Evolutionary conservation across 129 eudicot genomes (phyloP), one percentile per base, ranked within the genome.

Genomic region (Tanacetum coccineum): DNA sequence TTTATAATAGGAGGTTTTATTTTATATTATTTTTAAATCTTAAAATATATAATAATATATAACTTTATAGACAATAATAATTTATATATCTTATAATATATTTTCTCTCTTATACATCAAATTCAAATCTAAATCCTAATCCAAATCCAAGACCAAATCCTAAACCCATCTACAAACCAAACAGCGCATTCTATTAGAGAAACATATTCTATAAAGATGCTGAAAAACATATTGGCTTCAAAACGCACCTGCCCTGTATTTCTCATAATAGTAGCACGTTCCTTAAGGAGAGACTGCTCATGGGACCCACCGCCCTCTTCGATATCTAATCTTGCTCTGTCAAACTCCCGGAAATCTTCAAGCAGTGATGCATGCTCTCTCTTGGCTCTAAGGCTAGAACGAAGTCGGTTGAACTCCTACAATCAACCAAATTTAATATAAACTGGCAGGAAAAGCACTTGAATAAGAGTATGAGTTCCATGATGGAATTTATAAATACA

Each of bases 281-380:
- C 99, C 68, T 94, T 89, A 45, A 94, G 81, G 52, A 94, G 90
- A 72, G 93, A 84, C 74, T 83, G 93, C 40, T 89, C 95, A 48
- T 77, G 68, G 52, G 95, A 89, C 70, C 84, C 84, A 46, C 82
- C 83, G 50, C 93, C 95, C 26, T 89, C 96, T 87, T 94, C 99
- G 55, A 89, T 67, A 78, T 93, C 99, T 81, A 86, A 81, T 78
- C 92, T 80, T 66, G 95, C 71, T 64, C 88, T 83, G 52, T 93
- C 99, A 51, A 93, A 84, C 80, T 93, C 96, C 76, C 95, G 79
- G 62, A 93, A 89, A 81, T 93, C 96, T 71, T 93, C 93, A 42
- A 93, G 90, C 81, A 93, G 70, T 56, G 96, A 89, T 50, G 99
- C 99, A 76, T 94, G 99, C 74, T 94, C 99, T 81, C 83, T 90